Base-by-base conservation (phyloP, 2,329 filamentous ascomycete species). In the Cadophora malorum region DNA sequence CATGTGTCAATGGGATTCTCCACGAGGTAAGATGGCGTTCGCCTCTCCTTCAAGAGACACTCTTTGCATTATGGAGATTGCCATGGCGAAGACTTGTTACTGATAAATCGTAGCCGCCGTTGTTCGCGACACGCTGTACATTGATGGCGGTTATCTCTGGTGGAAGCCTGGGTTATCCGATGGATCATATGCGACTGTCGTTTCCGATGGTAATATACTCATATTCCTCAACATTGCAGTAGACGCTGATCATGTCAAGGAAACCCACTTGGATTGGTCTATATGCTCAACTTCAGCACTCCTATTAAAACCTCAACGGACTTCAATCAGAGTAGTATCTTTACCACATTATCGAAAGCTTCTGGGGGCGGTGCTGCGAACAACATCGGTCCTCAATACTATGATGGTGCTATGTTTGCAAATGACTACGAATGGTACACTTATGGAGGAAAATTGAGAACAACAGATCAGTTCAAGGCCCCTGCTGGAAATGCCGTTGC, bases 351-450 rank as follows among this genome's bases (percentile, higher is more conserved):
- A 47, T 79, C 82, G 2, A 89, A 88, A 69, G 81, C 81, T 0
- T 68, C 76, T 0, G 81, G 75, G 45, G 81, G 83, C 7, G 81
- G 80, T 3, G 77, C 78, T 21, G 81, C 81, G 38, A 86, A 84
- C 70, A 85, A 85, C 69, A 69, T 84, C 55, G 81, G 83, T 0
- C 87, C 88, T 0, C 85, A 85, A 71, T 90, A 85, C 69, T 69
- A 81, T 19, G 88, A 91, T 68, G 90, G 90, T 1, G 86, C 82
- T 8, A 85, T 92, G 79, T 84, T 93, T 38, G 84, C 83, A 59
- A 92, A 91, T 72, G 80, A 91, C 67, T 79, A 83, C 60, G 84
- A 90, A 68, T 88, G 88, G 73, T 88, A 84, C 72, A 80, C 89
- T 1, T 92, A 89, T 64, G 90, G 90, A 21, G 90, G 90, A 0